These are phyloP conservation scores for Aspergillus ochraceus DNA, from an alignment of 2,329 filamentous ascomycete genomes.

Conservation along the genomic window DNA sequence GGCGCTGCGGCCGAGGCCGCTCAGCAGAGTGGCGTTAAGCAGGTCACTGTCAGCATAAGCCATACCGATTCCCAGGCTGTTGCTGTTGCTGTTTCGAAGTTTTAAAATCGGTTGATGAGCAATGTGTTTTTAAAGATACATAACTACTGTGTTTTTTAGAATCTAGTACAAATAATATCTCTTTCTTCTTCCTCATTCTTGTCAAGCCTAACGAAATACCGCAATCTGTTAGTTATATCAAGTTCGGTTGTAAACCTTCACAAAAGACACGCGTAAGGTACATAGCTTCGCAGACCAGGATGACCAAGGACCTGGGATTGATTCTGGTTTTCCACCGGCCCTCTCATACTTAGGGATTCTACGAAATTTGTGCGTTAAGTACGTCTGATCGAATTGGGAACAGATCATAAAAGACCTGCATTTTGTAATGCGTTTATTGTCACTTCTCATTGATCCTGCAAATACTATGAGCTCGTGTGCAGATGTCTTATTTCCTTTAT, in stretches of 20 bases:
- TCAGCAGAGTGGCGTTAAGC: constrained; percentile 82
- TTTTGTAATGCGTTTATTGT: too few relatives aligned
- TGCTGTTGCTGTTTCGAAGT: constrained; percentile 83
- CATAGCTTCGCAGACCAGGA: too few relatives aligned
- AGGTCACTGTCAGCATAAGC: constrained; percentile 89
- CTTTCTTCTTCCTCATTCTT: background rate
- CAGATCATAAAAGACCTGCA: too few relatives aligned
- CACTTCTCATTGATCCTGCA: too few relatives aligned
- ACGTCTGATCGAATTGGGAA: too few relatives aligned
- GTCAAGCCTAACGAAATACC: background rate
- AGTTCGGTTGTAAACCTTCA: too few relatives aligned
- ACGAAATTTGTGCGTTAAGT: too few relatives aligned
- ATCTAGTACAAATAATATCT: background rate
- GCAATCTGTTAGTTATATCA: background rate
- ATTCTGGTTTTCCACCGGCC: too few relatives aligned
- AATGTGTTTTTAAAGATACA: constrained; percentile 9
- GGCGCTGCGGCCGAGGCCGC: constrained; percentile 81
- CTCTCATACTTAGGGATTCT: too few relatives aligned
- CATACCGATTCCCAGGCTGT: constrained; percentile 94
- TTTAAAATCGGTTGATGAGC: constrained; percentile 47
- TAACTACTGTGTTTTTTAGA: constrained; percentile 4
- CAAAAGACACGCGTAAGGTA: too few relatives aligned
- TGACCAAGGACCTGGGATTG: too few relatives aligned
- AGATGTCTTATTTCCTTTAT: background rate
- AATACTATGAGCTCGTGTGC: background rate